Base-by-base conservation (phyloP, 2,329 filamentous ascomycete species). In the Cladophialophora chaetospira region DNA sequence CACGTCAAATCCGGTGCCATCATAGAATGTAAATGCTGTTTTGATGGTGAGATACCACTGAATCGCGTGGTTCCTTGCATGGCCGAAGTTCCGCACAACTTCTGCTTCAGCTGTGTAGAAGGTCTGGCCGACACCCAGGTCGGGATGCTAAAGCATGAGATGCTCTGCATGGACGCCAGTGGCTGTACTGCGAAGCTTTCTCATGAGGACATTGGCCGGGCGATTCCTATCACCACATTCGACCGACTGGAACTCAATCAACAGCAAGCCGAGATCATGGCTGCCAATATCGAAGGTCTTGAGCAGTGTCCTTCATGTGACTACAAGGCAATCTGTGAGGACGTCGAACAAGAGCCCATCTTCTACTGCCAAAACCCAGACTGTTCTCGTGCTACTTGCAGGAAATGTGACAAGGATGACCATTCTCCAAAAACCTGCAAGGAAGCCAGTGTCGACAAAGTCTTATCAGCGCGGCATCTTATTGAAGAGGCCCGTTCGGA, bases 401-500 rank as follows among this genome's bases (percentile, higher is more conserved):
- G 88, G 4, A 76, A 87, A 2, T 96, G 91, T 72, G 80, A 82
- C 28, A 73, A 78, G 48, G 79, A 84, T 44, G 86, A 86, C 0
- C 91, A 96, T 66, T 78, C 90, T 9, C 89, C 90, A 0, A 79
- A 83, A 60, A 85, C 80, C 0, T 96, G 91, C 65, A 80, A 84
- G 29, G 87, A 94, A 67, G 80, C 78, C 33, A 80, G 80, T 36
- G 76, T 72, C 17, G 84, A 89, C 2, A 79, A 79, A 35, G 83
- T 85, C 1, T 68, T 85, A 5, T 79, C 80, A 3, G 77, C 82
- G 15, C 83, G 88, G 13, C 88, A 87, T 61, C 71, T 77, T 3
- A 83, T 95, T 26, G 91, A 96, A 70, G 90, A 96, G 69, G 90
- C 89, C 17, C 93, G 92, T 88, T 90, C 88, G 2, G 80, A 82